Evolutionary conservation across 805 yeast species (phyloP).

Genomic region (Metschnikowia kofuensis): DNA sequence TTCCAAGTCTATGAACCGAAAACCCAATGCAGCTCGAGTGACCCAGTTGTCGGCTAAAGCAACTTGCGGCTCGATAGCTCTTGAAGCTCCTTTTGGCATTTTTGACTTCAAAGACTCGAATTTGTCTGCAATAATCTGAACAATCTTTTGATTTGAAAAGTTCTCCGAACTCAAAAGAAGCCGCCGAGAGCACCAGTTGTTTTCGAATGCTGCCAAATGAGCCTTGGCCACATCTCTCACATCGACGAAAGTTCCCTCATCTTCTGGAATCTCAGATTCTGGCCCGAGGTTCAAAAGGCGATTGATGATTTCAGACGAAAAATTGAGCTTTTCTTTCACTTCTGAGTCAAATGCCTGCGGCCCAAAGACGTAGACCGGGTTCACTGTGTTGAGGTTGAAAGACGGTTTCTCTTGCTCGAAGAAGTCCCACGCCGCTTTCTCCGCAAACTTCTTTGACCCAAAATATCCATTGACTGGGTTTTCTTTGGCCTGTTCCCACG

Average conservation of each 20-base stretch:
- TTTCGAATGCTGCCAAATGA: conserved; percentile 15
- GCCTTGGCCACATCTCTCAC: conserved; percentile 22
- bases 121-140: conserved; percentile 37
- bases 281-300: background rate
- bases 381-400: background rate
- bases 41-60: conserved; percentile 32
- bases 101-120: conserved; percentile 26
- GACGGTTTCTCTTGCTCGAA: background rate
- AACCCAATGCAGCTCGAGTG: conserved; percentile 36
- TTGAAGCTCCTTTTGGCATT: background rate
- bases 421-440: background rate
- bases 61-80: background rate
- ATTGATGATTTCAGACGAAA: background rate
- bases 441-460: background rate
- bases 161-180: conserved; percentile 24
- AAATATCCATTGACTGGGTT: background rate
- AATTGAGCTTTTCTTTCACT: background rate
- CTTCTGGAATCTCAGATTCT: conserved; percentile 17
- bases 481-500: conserved; percentile 39
- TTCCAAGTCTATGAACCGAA: conserved; percentile 36
- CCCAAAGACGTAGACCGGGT: background rate
- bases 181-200: conserved; percentile 22
- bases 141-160: conserved; percentile 28
- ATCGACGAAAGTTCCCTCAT: conserved; percentile 21
- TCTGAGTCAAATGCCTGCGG: background rate